Conservation (phyloP, 345 rosid species). For the Brassica carinata region DNA sequence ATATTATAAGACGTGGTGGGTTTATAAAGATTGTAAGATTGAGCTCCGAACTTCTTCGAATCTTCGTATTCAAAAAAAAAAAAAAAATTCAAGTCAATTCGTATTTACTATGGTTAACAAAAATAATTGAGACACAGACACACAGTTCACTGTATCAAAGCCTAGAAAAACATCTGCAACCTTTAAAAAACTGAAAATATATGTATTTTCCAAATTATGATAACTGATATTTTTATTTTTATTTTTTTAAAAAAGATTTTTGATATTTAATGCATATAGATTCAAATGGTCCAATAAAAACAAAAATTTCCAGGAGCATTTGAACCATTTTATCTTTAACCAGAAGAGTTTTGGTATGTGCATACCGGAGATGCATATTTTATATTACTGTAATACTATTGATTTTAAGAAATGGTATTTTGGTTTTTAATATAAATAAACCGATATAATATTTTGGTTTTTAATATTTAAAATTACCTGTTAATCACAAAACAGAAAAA, state of each 20-base stretch:
- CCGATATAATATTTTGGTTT: neutral
- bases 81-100: neutral
- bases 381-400: neutral
- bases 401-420: neutral
- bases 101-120: neutral
- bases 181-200: neutral
- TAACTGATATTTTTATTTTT: too few relatives aligned
- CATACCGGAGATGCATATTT: neutral
- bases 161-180: neutral
- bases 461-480: neutral
- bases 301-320: neutral
- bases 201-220: neutral
- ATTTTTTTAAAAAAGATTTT: neutral
- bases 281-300: neutral
- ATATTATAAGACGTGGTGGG: neutral
- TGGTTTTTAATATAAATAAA: neutral
- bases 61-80: neutral
- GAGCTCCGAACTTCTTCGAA: neutral
- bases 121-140: neutral
- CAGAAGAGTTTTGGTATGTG: neutral
- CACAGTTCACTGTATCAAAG: slow-evolving; percentile 6
- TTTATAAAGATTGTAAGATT: too few relatives aligned
- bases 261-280: neutral
- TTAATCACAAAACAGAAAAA: neutral
- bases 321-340: neutral